phyloP scores from a whole-genome alignment of 768 basidiomycete species.

The Phaeotremella skinneri region DNA sequence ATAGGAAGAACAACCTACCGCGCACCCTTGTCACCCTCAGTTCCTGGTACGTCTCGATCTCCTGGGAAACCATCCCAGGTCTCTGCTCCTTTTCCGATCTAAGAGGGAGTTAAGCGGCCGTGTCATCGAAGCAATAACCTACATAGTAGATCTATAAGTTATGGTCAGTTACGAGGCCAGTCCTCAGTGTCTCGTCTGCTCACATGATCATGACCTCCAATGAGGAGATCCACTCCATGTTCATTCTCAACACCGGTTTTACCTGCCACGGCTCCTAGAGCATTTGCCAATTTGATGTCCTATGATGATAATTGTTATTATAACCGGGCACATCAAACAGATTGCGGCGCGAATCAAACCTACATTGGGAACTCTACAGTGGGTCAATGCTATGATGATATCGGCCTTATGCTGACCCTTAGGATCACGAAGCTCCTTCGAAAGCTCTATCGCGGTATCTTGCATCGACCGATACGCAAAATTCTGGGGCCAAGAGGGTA shows the following conservation, averaged over 20 bases:
- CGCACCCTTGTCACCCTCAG: conserved; percentile 41
- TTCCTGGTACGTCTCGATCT: conserved; percentile 31
- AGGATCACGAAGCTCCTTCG: conserved; percentile 69
- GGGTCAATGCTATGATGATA: conserved; percentile 79
- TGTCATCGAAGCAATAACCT: neutral
- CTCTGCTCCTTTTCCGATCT: conserved; percentile 46
- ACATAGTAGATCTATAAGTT: conserved; percentile 32
- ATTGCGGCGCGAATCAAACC: conserved; percentile 13
- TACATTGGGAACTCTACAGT: conserved; percentile 62
- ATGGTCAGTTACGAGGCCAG: neutral
- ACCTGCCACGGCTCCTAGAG: conserved; percentile 42
- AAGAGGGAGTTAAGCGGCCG: conserved; percentile 2
- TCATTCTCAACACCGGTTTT: conserved; percentile 56
- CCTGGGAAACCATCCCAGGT: conserved; percentile 47
- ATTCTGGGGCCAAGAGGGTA: conserved; percentile 77
- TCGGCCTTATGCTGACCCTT: conserved; percentile 69
- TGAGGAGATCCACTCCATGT: conserved; percentile 78
- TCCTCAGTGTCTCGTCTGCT: neutral
- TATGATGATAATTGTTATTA: conserved; percentile 8
- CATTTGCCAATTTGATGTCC: conserved; percentile 49
- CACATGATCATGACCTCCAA: conserved; percentile 84
- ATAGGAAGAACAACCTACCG: conserved; percentile 10
- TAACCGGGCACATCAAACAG: neutral
- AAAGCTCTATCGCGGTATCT: conserved; percentile 69
- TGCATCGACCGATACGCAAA: conserved; percentile 77